Evolutionary conservation across 192 early-diverging fungal genomes (phyloP).

Genomic region (Podila minutissima): DNA sequence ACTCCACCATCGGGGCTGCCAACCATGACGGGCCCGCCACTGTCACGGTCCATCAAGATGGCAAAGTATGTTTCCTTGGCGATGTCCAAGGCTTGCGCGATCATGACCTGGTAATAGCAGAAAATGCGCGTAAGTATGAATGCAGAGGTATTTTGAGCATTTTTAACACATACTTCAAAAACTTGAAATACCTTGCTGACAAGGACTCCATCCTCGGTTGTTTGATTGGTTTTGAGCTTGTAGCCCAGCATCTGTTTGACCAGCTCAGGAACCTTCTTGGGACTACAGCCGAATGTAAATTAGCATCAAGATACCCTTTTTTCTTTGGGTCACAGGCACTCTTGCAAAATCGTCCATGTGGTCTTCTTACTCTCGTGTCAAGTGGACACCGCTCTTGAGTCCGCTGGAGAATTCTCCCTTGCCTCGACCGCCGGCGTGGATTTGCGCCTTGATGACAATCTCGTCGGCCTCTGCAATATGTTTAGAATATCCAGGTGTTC

Average conservation of each 20-base stretch:
- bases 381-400: constrained; percentile 44
- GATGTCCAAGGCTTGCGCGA: constrained; percentile 41
- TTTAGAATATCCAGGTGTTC: not conserved
- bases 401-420: constrained; percentile 48
- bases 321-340: no score
- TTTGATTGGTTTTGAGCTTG: constrained; percentile 43
- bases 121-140: not conserved
- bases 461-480: constrained; percentile 27
- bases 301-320: not conserved
- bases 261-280: constrained; percentile 29
- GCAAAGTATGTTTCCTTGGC: constrained; percentile 46
- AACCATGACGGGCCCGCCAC: constrained; percentile 36
- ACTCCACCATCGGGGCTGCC: constrained; percentile 41
- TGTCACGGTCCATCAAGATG: constrained; percentile 46
- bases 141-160: no score
- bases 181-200: constrained; percentile 27
- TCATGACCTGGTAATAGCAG: constrained; percentile 20
- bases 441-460: constrained; percentile 50
- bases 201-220: constrained; percentile 32
- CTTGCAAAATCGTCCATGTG: no score
- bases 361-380: constrained; percentile 35
- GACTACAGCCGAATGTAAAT: constrained; percentile 4
- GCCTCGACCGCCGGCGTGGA: constrained; percentile 41
- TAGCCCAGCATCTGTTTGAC: constrained; percentile 43
- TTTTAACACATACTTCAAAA: no score